Evolutionary conservation across 257 asterid genomes (phyloP).

Genomic region (Solanum etuberosum): DNA sequence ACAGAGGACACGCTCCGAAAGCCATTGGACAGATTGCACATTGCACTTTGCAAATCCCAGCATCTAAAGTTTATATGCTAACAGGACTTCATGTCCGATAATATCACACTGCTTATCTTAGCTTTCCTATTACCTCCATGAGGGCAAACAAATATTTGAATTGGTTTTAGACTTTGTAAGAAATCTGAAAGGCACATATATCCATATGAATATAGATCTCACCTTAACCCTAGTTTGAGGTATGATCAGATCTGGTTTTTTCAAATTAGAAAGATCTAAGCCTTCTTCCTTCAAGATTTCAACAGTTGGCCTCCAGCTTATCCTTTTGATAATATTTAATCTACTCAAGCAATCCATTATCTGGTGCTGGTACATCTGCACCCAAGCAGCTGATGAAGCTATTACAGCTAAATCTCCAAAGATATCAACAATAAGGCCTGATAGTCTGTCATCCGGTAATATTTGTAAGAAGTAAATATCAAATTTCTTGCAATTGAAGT

Average conservation of each 20-base stretch:
- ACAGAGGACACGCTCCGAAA: background rate
- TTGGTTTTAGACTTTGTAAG: background rate
- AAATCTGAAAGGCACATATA: background rate
- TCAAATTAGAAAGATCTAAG: conserved; percentile 38
- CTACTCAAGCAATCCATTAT: conserved; percentile 41
- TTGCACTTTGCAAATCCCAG: background rate
- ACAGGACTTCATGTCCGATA: background rate
- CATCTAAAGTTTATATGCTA: background rate
- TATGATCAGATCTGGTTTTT: conserved; percentile 21
- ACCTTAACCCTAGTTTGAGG: conserved; percentile 59
- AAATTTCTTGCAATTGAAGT: background rate
- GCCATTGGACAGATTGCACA: background rate
- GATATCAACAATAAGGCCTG: conserved; percentile 83
- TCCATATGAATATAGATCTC: conserved; percentile 2
- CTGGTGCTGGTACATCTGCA: conserved; percentile 72
- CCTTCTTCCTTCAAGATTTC: conserved; percentile 98
- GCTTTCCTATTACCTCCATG: background rate
- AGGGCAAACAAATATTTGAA: background rate
- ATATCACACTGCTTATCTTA: background rate
- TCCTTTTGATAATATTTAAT: conserved; percentile 37
- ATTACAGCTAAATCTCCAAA: conserved; percentile 89
- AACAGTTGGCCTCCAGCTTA: conserved; percentile 77
- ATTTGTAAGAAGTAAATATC: background rate
- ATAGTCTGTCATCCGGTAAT: conserved; percentile 45
- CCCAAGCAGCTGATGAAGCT: conserved; percentile 99